These are phyloP conservation scores for Theileria orientalis DNA, from an alignment of 169 alveolate species.

Conservation along the genomic window DNA sequence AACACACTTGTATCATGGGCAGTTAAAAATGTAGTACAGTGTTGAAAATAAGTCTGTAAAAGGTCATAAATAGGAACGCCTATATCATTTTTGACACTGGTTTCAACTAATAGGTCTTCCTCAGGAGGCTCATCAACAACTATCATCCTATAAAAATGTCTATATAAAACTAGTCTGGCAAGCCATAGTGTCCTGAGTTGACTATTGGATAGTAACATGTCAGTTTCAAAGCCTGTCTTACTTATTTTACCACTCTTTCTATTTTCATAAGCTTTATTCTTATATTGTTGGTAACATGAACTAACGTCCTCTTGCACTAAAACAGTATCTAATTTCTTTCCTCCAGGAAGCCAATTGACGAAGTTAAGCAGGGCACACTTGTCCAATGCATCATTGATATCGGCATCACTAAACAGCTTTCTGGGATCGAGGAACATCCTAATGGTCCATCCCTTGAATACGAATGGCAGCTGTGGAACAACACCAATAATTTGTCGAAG, in stretches of 20 bases:
- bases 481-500: no score
- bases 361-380: constrained; percentile 42
- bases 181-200: constrained; percentile 71
- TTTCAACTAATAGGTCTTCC: no score
- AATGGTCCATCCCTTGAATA: constrained; percentile 63
- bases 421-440: constrained; percentile 59
- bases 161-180: no score
- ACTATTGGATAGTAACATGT: constrained; percentile 19
- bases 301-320: background rate
- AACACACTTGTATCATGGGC: constrained; percentile 1
- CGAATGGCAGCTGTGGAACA: constrained; percentile 57
- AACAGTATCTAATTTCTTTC: no score
- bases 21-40: constrained; percentile 30
- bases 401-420: constrained; percentile 43
- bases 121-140: no score
- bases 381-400: constrained; percentile 36
- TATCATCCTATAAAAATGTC: no score
- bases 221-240: no score
- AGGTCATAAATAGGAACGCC: constrained; percentile 41
- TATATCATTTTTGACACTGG: no score
- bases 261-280: background rate
- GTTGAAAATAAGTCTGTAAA: constrained; percentile 26
- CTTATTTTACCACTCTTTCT: no score
- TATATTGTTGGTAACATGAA: constrained; percentile 5
- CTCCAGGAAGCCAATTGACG: constrained; percentile 21